Base-by-base conservation (phyloP, 345 rosid genomes). In the Chamaenerion angustifolium region DNA sequence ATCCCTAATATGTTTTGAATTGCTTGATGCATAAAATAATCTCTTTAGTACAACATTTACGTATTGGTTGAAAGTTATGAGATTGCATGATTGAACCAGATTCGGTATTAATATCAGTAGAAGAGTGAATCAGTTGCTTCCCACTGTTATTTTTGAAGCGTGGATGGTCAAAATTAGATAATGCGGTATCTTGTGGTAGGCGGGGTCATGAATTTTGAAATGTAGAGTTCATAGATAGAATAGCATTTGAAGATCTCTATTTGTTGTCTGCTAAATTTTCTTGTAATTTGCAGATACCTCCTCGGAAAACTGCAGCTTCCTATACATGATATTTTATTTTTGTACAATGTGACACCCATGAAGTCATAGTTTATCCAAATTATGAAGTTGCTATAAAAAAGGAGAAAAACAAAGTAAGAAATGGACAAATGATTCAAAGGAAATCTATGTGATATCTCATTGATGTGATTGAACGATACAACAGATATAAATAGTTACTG, bases 291-390 rank as follows among this genome's bases (percentile, higher is more conserved):
- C 90, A 88, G 99, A 93, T 93, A 80, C 99, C 99, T 21, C 95
- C 99, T 8, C 71, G 99, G 65, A 85, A 80, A 81, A 88, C 72
- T 62, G 94, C 95, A 49, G 96, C 94, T 61, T 85, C 99, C 15
- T 88, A 88, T 94, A 88, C 95, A 97, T 93, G 52, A 44, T 56
- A 56, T 25, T 62, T 46, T 46, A 53, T 59, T 52, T 40, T 56
- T n/a, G n/a, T n/a, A 3, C 41, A 18, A 40, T 55, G 21, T 41
- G 55, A 31, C 37, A 31, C 37, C 7, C 37, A 2, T 31, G 37
- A 31, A 31, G 10, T 31, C 7, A n/a, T n/a, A n/a, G n/a, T 3
- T 5, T 31, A 31, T 31, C 37, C 5, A 31, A 31, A 31, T 31
- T 3, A 31, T 7, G 4, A 31, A 31, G 5, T 7, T 31, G n/a